Evolutionary conservation across 768 basidiomycete genomes (phyloP), one percentile per base, ranked within the genome.

Genomic region (Lentinula raphanica): DNA sequence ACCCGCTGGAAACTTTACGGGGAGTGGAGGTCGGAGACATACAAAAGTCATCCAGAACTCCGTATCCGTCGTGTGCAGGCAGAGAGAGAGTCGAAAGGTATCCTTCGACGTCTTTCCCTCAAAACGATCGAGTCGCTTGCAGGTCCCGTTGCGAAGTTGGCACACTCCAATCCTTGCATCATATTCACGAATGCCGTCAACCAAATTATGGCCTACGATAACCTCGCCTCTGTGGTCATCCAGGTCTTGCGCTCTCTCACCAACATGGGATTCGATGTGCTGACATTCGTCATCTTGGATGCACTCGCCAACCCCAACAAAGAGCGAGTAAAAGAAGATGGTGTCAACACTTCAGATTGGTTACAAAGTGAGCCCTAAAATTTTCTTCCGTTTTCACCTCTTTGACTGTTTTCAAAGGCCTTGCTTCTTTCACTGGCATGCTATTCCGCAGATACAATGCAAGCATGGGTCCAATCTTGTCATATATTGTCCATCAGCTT

Each of bases 121-220:
- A 86, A 92, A 49, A 93, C 91, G 15, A 84, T 90, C 57, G 91
- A 93, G 66, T 79, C 88, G 2, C 80, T 97, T 13, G 88, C 94
- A 28, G 88, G 95, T 19, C 83, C 88, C 3, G 85, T 98, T 25
- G 95, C 92, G 12, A 98, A 98, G 72, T 74, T 96, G 55, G 92
- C 92, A 13, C 94, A 98, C 69, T 89, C 91, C 17, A 97, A 98
- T 67, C 97, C 97, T 4, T 88, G 86, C 64, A 87, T 95, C 50
- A 84, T 98, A 64, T 98, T 98, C 76, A 68, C 82, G 23, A 90
- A 91, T 60, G 92, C 90, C 0, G 86, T 99, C 48, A 87, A 88
- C 63, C 97, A 98, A 71, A 90, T 98, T 58, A 93, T 94, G 88
- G 87, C 92, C 13, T 99, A 99, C 66, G 92, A 96, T 67, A 99